phyloP scores from a whole-genome alignment of 768 basidiomycete genomes.

The Amanita pallidorosea region DNA sequence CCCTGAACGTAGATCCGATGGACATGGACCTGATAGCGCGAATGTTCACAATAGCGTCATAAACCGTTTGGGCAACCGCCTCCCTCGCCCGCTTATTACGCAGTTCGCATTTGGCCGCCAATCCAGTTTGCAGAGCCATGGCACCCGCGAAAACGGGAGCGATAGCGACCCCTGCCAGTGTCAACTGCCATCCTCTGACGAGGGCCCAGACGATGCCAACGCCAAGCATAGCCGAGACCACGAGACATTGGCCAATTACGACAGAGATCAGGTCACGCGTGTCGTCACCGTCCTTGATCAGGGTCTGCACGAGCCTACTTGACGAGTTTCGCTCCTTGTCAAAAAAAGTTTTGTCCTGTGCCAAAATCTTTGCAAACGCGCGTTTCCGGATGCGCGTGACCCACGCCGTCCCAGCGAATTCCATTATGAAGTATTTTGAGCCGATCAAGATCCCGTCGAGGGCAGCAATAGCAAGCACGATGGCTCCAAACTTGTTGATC shows the following conservation, averaged over 20 bases:
- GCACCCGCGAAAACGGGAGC: conserved; percentile 72
- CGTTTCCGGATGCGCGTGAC: conserved; percentile 48
- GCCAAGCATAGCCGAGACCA: conserved; percentile 71
- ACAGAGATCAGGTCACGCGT: conserved; percentile 66
- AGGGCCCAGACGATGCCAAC: conserved; percentile 88
- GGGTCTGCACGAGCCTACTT: conserved; percentile 51
- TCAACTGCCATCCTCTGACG: conserved; percentile 83
- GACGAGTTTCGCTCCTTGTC: conserved; percentile 55
- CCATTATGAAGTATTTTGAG: conserved; percentile 73
- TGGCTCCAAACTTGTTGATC: conserved; percentile 62
- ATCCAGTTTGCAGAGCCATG: conserved; percentile 65
- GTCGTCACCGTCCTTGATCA: conserved; percentile 89
- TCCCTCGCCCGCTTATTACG: conserved; percentile 82
- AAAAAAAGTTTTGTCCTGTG: conserved; percentile 84
- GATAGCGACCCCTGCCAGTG: conserved; percentile 80
- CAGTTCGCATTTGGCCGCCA: conserved; percentile 63
- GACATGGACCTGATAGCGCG: conserved; percentile 84
- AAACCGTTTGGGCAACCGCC: conserved; percentile 74
- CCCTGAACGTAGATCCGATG: conserved; percentile 59
- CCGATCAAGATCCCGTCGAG: conserved; percentile 69
- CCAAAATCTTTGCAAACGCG: conserved; percentile 49
- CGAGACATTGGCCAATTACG: conserved; percentile 59
- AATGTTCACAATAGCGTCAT: conserved; percentile 77
- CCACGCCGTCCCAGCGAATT: conserved; percentile 67
- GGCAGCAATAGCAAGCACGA: conserved; percentile 66